Evolutionary conservation across 164 flowering plant genomes (phyloP).

Genomic region (Litsea cubeba): DNA sequence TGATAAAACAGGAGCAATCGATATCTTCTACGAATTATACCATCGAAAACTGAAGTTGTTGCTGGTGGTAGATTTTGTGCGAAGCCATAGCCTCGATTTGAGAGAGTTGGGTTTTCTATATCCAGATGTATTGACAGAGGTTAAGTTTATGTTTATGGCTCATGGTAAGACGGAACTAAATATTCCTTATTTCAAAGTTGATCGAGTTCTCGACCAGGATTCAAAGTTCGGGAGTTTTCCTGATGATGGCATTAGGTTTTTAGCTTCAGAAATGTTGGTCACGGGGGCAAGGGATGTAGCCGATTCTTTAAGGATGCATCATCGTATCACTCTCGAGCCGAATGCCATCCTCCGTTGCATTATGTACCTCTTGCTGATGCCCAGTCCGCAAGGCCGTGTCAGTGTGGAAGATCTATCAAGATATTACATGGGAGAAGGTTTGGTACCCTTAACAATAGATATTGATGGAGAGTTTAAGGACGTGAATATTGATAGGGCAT

Average conservation of each 20-base stretch:
- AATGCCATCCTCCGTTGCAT: background rate
- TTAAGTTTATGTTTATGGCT: too few relatives aligned
- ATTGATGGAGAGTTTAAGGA: background rate
- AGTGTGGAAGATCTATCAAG: background rate
- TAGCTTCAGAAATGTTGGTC: background rate
- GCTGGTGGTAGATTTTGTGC: background rate
- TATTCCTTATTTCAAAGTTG: background rate
- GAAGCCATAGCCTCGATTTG: background rate
- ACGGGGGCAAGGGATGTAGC: background rate
- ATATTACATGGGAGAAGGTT: background rate
- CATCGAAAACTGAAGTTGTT: background rate
- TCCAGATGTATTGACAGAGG: background rate
- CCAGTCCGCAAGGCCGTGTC: background rate
- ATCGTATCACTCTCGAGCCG: background rate
- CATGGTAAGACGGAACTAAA: too few relatives aligned
- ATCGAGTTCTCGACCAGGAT: background rate
- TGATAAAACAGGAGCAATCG: background rate
- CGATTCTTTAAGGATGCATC: background rate
- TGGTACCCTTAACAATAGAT: background rate
- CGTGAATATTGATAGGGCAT: background rate
- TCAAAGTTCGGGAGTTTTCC: rapidly evolving
- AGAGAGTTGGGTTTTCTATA: background rate
- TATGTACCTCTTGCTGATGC: background rate
- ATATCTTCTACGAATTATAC: too few relatives aligned
- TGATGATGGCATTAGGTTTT: too few relatives aligned